phyloP scores from a whole-genome alignment of 2,329 filamentous ascomycete genomes.

The Colletotrichum sp. region DNA sequence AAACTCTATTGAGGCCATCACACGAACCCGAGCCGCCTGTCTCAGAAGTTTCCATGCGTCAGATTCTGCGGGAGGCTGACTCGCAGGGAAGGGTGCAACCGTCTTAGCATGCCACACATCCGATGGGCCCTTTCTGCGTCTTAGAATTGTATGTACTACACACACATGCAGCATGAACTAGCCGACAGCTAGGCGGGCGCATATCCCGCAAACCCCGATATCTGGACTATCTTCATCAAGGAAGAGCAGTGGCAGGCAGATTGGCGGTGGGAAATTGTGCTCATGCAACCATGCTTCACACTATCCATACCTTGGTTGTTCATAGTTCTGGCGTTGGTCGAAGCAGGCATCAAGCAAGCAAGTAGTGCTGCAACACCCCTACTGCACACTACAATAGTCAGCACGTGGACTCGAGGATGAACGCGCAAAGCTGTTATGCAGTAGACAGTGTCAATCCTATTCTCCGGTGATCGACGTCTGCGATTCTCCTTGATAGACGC shows the following conservation, averaged over 20 bases:
- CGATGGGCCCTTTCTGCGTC: neutral
- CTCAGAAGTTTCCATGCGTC: conserved; percentile 12
- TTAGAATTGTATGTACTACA: neutral
- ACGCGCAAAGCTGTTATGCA: neutral
- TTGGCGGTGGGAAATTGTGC: neutral
- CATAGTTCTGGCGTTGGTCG: neutral
- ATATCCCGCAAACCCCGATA: neutral
- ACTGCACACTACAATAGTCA: neutral
- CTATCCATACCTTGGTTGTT: neutral
- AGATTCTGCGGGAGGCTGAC: conserved; percentile 14
- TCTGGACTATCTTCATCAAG: neutral
- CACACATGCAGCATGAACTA: neutral
- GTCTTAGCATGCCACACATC: neutral
- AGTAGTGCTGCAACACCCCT: neutral
- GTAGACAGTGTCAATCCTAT: neutral
- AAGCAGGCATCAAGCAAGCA: neutral
- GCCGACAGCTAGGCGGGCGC: neutral
- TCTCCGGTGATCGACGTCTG: neutral
- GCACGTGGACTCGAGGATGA: neutral
- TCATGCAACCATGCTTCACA: neutral
- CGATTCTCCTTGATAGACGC: neutral
- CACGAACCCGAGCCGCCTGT: conserved; percentile 5
- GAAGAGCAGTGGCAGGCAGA: neutral
- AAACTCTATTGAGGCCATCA: conserved; percentile 10
- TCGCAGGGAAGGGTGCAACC: neutral